phyloP scores from a whole-genome alignment of 2,329 filamentous ascomycete species.

The Colletotrichum lindemuthianum region DNA sequence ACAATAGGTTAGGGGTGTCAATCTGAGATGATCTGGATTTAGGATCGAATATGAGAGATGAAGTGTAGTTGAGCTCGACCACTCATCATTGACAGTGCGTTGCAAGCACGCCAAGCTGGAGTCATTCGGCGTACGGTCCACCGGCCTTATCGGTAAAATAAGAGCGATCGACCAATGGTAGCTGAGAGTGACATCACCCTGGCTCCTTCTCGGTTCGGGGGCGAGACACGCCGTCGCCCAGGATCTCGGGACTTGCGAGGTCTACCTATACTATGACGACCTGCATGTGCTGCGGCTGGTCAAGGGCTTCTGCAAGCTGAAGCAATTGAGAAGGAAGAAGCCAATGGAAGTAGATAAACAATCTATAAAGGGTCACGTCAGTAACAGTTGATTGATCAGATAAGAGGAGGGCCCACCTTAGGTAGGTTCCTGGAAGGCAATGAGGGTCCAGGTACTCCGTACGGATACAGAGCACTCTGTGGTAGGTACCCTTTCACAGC shows the following conservation, averaged over 20 bases:
- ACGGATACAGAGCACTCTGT: no score
- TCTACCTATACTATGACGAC: background rate
- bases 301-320: no score
- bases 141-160: constrained; percentile 31
- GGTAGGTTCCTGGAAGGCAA: no score
- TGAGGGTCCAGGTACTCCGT: no score
- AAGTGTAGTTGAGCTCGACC: constrained; percentile 29
- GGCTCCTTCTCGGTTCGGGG: background rate
- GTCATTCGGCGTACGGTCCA: constrained; percentile 31
- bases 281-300: no score
- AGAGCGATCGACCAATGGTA: background rate
- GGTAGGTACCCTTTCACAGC: no score
- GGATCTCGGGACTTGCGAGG: background rate
- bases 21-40: background rate
- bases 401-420: no score
- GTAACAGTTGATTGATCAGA: no score
- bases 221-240: background rate
- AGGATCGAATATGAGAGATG: background rate
- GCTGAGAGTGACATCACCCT: constrained; percentile 20
- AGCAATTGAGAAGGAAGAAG: no score
- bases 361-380: no score
- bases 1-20: background rate
- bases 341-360: no score
- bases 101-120: constrained; percentile 32
- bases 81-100: constrained; percentile 32